A percentile compares a stretch with the other conserved stretches of the same genome.
These are phyloP conservation scores for Cytospora piceicola DNA, from an alignment of 2,329 filamentous ascomycete genomes.

Conservation along the genomic window DNA sequence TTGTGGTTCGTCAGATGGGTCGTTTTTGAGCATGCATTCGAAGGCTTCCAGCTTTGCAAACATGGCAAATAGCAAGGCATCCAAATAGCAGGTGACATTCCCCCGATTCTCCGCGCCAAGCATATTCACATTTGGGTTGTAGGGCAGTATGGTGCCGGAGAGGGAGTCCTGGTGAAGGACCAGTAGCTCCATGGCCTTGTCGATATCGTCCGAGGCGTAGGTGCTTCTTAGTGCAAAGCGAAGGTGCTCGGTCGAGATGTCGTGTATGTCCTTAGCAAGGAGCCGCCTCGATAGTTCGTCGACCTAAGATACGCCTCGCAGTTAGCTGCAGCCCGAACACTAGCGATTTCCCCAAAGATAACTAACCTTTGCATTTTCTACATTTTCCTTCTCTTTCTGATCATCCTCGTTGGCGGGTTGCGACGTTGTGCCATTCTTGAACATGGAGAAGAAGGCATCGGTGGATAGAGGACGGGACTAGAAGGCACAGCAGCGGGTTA, in stretches of 20 bases:
- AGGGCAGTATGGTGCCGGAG: constrained; percentile 76
- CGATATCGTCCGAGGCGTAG: constrained; percentile 69
- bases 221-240: constrained; percentile 60
- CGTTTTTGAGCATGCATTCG: constrained; percentile 86
- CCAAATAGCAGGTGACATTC: constrained; percentile 91
- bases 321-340: constrained; percentile 7
- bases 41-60: constrained; percentile 89
- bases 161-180: constrained; percentile 80
- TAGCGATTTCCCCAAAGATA: too few relatives aligned
- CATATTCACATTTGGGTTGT: constrained; percentile 72
- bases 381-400: constrained; percentile 54
- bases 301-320: constrained; percentile 40
- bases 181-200: constrained; percentile 77
- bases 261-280: constrained; percentile 48
- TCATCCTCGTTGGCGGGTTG: constrained; percentile 59
- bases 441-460: constrained; percentile 66
- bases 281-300: constrained; percentile 46
- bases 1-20: constrained; percentile 71
- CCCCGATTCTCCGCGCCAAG: constrained; percentile 85
- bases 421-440: constrained; percentile 63
- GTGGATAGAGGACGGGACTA: constrained; percentile 58
- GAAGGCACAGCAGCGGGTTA: constrained; percentile 28
- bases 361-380: constrained; percentile 45
- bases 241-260: constrained; percentile 61
- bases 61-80: constrained; percentile 92